Percentiles rank a stretch among this genome's conserved stretches.
Evolutionary conservation across 2,329 filamentous ascomycete genomes (phyloP).

Genomic region (Beauveria australis): DNA sequence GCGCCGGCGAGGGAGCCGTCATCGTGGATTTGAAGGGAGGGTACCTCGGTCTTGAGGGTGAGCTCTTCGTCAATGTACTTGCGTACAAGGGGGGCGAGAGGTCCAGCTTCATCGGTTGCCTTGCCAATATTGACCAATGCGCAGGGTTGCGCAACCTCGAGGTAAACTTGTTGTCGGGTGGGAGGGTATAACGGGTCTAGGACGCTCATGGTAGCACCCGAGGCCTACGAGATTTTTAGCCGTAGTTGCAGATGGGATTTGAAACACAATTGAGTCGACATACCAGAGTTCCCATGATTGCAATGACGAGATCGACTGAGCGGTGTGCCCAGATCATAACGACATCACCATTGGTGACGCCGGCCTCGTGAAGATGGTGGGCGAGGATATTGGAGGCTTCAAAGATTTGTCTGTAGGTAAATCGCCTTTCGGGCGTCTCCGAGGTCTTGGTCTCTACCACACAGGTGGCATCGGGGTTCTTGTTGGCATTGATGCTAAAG

Average conservation of each 20-base stretch:
- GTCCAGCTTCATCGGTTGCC: slow-evolving; percentile 54
- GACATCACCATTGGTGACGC: slow-evolving; percentile 71
- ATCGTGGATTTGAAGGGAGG: slow-evolving; percentile 62
- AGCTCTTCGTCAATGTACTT: slow-evolving; percentile 66
- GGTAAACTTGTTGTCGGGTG: slow-evolving; percentile 42
- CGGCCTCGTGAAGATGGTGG: slow-evolving; percentile 66
- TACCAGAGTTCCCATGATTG: slow-evolving; percentile 65
- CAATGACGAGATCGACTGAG: slow-evolving; percentile 57
- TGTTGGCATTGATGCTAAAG: slow-evolving; percentile 58
- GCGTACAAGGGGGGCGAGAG: slow-evolving; percentile 36
- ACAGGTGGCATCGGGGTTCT: slow-evolving; percentile 52
- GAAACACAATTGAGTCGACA: not conserved
- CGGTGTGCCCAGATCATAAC: slow-evolving; percentile 90
- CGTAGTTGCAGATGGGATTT: too few species aligned
- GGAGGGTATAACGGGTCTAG: too few species aligned
- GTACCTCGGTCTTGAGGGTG: slow-evolving; percentile 63
- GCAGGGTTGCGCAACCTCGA: slow-evolving; percentile 69
- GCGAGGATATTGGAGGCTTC: slow-evolving; percentile 75
- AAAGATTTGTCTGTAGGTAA: slow-evolving; percentile 75
- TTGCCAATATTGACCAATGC: slow-evolving; percentile 61
- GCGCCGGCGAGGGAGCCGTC: slow-evolving; percentile 69
- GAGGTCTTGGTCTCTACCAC: slow-evolving; percentile 41
- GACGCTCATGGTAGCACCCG: too few species aligned
- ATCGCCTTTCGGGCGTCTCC: too few species aligned
- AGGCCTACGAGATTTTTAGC: not conserved